A percentile compares a stretch with the other conserved stretches of the same genome.
These are phyloP conservation scores for Apiospora saccharicola DNA, from an alignment of 2,329 filamentous ascomycete species.

Conservation along the genomic window DNA sequence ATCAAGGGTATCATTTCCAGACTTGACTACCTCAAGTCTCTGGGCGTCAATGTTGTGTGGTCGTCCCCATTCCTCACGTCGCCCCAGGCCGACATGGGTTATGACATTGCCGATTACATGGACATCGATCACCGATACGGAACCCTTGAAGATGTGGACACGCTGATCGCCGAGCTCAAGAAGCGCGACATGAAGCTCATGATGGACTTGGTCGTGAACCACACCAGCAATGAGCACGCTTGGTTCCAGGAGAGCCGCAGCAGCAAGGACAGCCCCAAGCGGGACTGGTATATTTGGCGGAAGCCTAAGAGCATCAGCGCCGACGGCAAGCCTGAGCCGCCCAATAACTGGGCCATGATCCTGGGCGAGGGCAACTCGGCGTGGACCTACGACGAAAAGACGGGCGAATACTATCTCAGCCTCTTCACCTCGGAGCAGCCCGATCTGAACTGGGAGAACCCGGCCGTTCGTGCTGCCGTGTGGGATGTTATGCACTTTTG, in stretches of 20 bases:
- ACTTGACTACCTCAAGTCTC: conserved; percentile 65
- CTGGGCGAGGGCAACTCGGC: conserved; percentile 65
- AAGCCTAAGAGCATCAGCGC: conserved; percentile 58
- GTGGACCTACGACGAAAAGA: conserved; percentile 77
- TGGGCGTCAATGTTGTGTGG: conserved; percentile 73
- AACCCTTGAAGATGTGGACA: conserved; percentile 70
- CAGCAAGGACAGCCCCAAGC: conserved; percentile 67
- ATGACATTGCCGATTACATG: conserved; percentile 74
- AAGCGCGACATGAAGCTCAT: conserved; percentile 73
- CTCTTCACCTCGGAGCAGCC: conserved; percentile 80
- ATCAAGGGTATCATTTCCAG: conserved; percentile 69
- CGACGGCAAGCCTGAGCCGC: conserved; percentile 69
- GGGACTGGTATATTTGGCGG: conserved; percentile 73
- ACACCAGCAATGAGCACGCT: conserved; percentile 74
- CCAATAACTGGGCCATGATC: conserved; percentile 77
- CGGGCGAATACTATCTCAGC: conserved; percentile 78
- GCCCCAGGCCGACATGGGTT: conserved; percentile 74
- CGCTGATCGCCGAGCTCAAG: conserved; percentile 66
- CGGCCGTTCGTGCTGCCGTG: conserved; percentile 71
- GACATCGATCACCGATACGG: conserved; percentile 71
- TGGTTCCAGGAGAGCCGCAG: conserved; percentile 75
- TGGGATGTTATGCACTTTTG: conserved; percentile 81
- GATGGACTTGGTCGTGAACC: conserved; percentile 80
- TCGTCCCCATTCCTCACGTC: conserved; percentile 70
- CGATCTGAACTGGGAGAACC: conserved; percentile 86